These are phyloP conservation scores for Xylaria scruposa DNA, from an alignment of 495 filamentous ascomycete genomes.

Conservation along the genomic window DNA sequence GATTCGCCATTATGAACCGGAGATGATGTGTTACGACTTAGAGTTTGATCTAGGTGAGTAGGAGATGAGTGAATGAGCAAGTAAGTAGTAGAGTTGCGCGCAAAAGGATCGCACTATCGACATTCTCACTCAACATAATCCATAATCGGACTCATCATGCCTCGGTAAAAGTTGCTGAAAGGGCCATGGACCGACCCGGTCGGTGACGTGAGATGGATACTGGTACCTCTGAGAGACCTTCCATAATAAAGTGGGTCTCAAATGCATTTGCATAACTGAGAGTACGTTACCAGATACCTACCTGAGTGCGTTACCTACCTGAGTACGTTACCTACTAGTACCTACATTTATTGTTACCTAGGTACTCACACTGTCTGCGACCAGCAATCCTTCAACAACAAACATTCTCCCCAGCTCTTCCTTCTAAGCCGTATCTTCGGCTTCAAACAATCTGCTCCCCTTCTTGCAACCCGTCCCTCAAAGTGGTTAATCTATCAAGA, in stretches of 20 bases:
- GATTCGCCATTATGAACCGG: conserved; percentile 19
- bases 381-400: not conserved
- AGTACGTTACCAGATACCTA: too few relatives aligned
- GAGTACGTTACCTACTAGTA: too few relatives aligned
- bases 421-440: not conserved
- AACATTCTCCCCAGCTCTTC: not conserved
- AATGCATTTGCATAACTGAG: too few relatives aligned
- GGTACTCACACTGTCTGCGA: not conserved
- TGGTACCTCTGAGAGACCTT: not conserved
- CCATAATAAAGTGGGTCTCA: too few relatives aligned
- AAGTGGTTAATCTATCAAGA: not conserved
- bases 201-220: conserved; percentile 12
- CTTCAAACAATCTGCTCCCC: not conserved
- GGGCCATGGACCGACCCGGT: not conserved
- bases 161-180: conserved; percentile 12
- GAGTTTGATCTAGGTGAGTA: not conserved
- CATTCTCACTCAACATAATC: not conserved
- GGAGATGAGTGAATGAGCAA: not conserved
- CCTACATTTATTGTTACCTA: not conserved
- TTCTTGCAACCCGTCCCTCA: not conserved
- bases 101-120: not conserved
- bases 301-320: too few relatives aligned
- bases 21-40: not conserved
- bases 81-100: not conserved
- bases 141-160: not conserved